phyloP scores from a whole-genome alignment of 192 early-diverging fungal genomes.

The Coemansia guatemalensis region DNA sequence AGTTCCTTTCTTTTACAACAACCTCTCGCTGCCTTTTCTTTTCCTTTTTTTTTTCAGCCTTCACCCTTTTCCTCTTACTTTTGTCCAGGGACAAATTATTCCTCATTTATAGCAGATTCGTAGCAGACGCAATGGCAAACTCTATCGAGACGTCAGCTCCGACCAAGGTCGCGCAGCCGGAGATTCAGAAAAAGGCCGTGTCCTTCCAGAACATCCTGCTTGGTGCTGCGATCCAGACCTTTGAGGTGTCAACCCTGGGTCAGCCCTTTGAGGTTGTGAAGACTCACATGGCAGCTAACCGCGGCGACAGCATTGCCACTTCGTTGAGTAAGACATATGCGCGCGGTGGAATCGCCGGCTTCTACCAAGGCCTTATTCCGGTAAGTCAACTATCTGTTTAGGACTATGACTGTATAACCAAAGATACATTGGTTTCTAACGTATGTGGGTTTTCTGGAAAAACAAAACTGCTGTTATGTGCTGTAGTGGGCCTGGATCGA shows the following conservation, averaged over 20 bases:
- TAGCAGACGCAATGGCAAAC: constrained; percentile 19
- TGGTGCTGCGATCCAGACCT: constrained; percentile 86
- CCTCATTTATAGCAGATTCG: background rate
- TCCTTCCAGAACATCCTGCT: constrained; percentile 84
- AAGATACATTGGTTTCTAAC: too few species aligned
- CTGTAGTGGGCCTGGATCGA: constrained; percentile 74
- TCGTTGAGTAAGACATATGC: constrained; percentile 76
- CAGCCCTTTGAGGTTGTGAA: constrained; percentile 97
- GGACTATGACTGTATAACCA: background rate
- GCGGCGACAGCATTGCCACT: constrained; percentile 72
- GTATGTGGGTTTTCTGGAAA: too few species aligned
- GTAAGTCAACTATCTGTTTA: constrained; percentile 31
- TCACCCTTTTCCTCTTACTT: background rate
- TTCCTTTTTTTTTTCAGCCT: background rate
- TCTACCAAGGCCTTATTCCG: constrained; percentile 92
- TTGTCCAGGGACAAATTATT: constrained; percentile 1
- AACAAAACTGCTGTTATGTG: background rate
- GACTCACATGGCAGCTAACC: constrained; percentile 92
- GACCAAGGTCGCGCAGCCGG: constrained; percentile 4
- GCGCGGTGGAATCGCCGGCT: constrained; percentile 86
- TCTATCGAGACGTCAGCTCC: constrained; percentile 17
- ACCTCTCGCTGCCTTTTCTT: background rate
- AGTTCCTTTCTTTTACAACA: too few species aligned
- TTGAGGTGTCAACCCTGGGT: constrained; percentile 89
- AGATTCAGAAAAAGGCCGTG: constrained; percentile 79